These are phyloP conservation scores for Fusarium neocosmosporiellum DNA, from an alignment of 2,329 filamentous ascomycete genomes.

Conservation along the genomic window DNA sequence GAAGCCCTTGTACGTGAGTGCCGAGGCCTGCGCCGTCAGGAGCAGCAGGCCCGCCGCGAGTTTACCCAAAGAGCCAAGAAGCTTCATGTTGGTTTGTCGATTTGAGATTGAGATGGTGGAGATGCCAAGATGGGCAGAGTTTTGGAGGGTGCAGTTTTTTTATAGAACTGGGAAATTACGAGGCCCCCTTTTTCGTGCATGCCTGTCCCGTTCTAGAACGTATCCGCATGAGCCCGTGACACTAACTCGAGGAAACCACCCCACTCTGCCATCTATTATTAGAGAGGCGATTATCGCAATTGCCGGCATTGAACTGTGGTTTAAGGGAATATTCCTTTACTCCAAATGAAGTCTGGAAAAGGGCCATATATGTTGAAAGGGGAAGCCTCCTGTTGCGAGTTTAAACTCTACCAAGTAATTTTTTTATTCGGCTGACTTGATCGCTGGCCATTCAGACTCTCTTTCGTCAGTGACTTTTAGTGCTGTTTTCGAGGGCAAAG, in stretches of 20 bases:
- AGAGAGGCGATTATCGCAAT: neutral
- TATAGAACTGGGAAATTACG: neutral
- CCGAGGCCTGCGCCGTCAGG: constrained; percentile 34
- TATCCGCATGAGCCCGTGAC: neutral
- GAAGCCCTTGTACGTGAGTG: constrained; percentile 39
- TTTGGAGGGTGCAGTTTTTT: neutral
- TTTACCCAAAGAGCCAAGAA: constrained; percentile 28
- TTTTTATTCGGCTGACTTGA: neutral
- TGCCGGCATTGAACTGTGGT: neutral
- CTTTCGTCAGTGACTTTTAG: neutral
- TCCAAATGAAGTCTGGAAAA: neutral
- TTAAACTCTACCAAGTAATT: neutral
- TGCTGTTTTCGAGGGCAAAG: neutral
- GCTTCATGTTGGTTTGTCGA: constrained; percentile 29
- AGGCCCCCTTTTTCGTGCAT: neutral
- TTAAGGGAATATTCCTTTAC: neutral
- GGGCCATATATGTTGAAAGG: neutral
- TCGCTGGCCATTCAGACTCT: neutral
- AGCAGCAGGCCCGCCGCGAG: constrained; percentile 32
- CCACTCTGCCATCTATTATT: neutral
- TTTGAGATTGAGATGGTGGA: neutral
- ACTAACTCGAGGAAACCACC: neutral
- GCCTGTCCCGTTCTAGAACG: neutral
- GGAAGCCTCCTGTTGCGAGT: neutral
- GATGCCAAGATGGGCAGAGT: neutral